These are phyloP conservation scores for Chlamydomonas applanata DNA, from an alignment of 139 green algal genomes.

Conservation along the genomic window DNA sequence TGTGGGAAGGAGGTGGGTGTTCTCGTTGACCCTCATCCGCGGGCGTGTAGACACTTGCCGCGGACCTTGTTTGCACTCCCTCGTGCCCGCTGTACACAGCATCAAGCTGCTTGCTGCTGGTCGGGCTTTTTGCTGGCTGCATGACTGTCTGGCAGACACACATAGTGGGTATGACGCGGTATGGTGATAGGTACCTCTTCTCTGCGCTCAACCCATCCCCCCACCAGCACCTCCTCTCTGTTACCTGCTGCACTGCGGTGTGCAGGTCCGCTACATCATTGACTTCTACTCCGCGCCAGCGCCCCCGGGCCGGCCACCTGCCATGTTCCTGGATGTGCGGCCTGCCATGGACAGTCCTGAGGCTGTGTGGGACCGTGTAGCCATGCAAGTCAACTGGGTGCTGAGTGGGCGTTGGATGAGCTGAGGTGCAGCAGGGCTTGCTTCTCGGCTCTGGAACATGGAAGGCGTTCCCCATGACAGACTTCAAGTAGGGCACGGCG, in stretches of 20 bases:
- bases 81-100: neutral
- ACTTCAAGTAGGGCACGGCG: no score
- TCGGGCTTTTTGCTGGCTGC: neutral
- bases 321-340: slow-evolving; percentile 90
- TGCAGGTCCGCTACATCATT: slow-evolving; percentile 88
- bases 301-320: slow-evolving; percentile 50
- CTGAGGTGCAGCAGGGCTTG: neutral
- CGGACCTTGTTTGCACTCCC: no score
- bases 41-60: no score
- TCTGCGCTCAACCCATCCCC: no score
- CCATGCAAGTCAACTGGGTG: slow-evolving; percentile 45
- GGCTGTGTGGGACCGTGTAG: slow-evolving; percentile 64
- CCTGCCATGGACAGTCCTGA: slow-evolving; percentile 78
- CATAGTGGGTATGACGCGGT: neutral
- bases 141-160: neutral
- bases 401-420: slow-evolving; percentile 21
- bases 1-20: slow-evolving; percentile 74
- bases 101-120: neutral
- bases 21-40: no score
- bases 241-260: neutral
- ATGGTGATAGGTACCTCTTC: no score
- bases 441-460: no score
- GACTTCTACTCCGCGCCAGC: slow-evolving; percentile 92
- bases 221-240: no score
- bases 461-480: no score